Conservation (phyloP, 345 rosid species). For the Leavenworthia alabamica region DNA sequence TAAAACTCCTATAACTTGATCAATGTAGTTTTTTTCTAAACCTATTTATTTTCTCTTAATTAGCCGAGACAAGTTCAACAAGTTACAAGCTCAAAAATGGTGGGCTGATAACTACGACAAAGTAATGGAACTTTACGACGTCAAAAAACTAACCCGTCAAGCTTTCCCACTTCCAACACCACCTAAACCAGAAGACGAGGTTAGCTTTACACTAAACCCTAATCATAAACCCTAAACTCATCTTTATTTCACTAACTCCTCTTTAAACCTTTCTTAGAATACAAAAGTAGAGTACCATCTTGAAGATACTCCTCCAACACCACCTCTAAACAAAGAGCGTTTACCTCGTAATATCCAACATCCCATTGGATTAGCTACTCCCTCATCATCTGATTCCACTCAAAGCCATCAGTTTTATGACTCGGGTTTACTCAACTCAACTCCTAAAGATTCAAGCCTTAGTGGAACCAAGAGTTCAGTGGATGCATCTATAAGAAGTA, state of each 20-base stretch:
- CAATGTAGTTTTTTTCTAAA: not conserved
- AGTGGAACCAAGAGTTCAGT: constrained; percentile 86
- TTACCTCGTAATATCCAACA: constrained; percentile 72
- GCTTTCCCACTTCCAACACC: constrained; percentile 90
- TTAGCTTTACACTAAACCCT: constrained; percentile 38
- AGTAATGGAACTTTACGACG: constrained; percentile 96
- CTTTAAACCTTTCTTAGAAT: constrained; percentile 33
- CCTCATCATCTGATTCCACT: constrained; percentile 76
- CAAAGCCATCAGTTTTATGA: constrained; percentile 59
- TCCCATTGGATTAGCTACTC: constrained; percentile 55
- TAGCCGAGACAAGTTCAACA: constrained; percentile 94
- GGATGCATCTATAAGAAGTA: constrained; percentile 83
- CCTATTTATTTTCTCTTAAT: constrained; percentile 18
- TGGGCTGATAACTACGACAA: constrained; percentile 97
- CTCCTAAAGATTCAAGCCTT: constrained; percentile 90
- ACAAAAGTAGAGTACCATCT: constrained; percentile 63
- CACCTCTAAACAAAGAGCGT: constrained; percentile 65
- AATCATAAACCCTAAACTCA: no score
- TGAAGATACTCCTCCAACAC: constrained; percentile 79
- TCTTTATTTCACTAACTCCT: constrained; percentile 1
- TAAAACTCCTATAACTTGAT: no score
- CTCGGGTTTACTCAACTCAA: constrained; percentile 63
- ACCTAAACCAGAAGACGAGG: constrained; percentile 92
- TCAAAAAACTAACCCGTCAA: constrained; percentile 91
- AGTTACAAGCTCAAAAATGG: constrained; percentile 97